Base-by-base conservation (phyloP, 2,329 filamentous ascomycete species). In the Westerdykella ornata region DNA sequence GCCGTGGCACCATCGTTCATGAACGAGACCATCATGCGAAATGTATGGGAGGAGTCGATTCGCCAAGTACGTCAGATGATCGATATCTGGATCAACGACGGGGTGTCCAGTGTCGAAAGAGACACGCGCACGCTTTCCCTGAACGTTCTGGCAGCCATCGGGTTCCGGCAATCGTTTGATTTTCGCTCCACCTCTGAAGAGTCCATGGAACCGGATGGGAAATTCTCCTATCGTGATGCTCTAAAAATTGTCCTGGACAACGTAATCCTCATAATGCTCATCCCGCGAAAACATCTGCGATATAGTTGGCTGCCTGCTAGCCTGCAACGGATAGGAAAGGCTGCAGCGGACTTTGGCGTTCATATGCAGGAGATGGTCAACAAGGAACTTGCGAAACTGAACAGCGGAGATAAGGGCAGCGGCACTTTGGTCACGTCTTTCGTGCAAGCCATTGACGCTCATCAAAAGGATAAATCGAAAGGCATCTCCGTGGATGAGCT, bases 21-120 rank as follows among this genome's bases (percentile, higher is more conserved):
- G n/a, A 70, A 69, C 30, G 68, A 73, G 43, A 60, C 57, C 22
- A 66, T 61, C 31, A 69, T 66, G 42, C 50, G 44, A 2, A 47
- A 65, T 5, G 68, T 72, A 2, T 85, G 80, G 65, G 65, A 66
- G 12, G 78, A 84, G 56, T 71, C 73, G 1, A 69, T 81, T 42
- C 60, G 64, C 28, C 83, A 88, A 65, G 74, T 81, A 0, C 30
- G 37, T 18, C 38, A 51, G 7, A 40, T 54, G 38, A 18, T 52
- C 16, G 28, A 29, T 4, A 41, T 20, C 5, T 57, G 51, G 52
- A 30, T 35, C 6, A 16, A 44, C 28, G 16, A 34, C n/a, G 17
- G 44, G 52, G 8, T 39, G 32, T 7, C 40, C 19, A 20, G 46
- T 49, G 3, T 48, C 41, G 7, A 47, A 49, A 17, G 63, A 36